These are phyloP conservation scores for Vicia villosa DNA, from an alignment of 306 rosid species.

Conservation along the genomic window DNA sequence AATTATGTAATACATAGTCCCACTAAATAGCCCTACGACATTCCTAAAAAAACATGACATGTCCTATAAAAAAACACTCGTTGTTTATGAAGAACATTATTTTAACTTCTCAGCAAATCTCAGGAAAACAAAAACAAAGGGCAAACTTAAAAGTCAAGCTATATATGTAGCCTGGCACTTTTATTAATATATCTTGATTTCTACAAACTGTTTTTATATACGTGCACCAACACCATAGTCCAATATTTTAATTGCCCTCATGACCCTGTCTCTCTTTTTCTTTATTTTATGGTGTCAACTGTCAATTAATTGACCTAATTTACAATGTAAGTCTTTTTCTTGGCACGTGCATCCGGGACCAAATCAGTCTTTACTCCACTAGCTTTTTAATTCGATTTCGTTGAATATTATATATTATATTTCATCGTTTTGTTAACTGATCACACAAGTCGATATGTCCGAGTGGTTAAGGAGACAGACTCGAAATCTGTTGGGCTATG, in stretches of 20 bases:
- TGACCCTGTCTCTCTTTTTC: not conserved
- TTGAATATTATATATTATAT: too few species aligned
- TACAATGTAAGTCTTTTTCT: conserved; percentile 19
- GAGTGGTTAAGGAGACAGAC: conserved; percentile 62
- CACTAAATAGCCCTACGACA: conserved; percentile 49
- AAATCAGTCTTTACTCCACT: conserved; percentile 16
- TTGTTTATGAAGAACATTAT: conserved; percentile 28
- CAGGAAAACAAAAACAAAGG: not conserved
- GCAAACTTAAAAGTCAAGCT: conserved; percentile 43
- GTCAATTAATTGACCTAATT: conserved; percentile 44
- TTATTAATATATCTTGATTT: conserved; percentile 37
- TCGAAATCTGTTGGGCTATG: conserved; percentile 58
- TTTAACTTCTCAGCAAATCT: conserved; percentile 13
- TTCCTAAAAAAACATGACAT: conserved; percentile 45
- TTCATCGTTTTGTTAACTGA: rapidly evolving
- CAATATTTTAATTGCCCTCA: conserved; percentile 24
- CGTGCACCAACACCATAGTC: conserved; percentile 37
- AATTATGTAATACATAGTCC: conserved; percentile 18
- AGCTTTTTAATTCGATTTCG: not conserved
- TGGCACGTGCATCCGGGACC: conserved; percentile 36
- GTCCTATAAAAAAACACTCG: conserved; percentile 2
- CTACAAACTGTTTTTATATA: conserved; percentile 36
- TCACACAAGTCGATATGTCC: conserved; percentile 43
- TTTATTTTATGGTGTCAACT: conserved; percentile 12
- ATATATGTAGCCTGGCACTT: conserved; percentile 43